Evolutionary conservation across 352 stramenopile genomes (phyloP), one percentile per base, ranked within the genome.

Genomic region (Phytophthora ramorum): DNA sequence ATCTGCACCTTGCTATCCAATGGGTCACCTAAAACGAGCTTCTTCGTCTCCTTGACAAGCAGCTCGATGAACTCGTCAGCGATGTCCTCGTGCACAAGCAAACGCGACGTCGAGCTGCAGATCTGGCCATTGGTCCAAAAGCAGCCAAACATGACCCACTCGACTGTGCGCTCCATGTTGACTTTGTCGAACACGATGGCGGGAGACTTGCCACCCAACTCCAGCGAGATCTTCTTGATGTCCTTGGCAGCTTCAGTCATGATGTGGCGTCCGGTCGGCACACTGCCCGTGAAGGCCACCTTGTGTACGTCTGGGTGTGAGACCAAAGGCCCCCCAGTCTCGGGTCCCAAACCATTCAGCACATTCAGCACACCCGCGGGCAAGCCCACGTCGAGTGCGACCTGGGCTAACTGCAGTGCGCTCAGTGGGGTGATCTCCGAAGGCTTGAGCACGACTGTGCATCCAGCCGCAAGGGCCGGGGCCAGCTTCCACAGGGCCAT

Each of bases 401-500:
- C 71, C 7, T 83, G 69, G 0, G 71, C 90, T 16, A 98, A 62
- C 34, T 90, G 76, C 30, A 97, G 64, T 16, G 85, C 85, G 7
- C 73, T 87, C n/a, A 98, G 59, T 52, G 97, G 97, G 14, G 97
- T 99, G 19, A 98, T 63, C 58, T 98, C 97, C 12, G 92, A 67
- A 0, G 66, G 66, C 19, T 75, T 75, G 13, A 75, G 61, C 38
- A 75, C 66, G 8, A 71, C 66, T 82, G 96, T 98, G 78, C 96
- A 99, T 13, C 97, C 97, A 1, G 92, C 92, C 10, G 92, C 87
- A 22, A 99, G 74, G 4, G 95, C 95, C 6, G 91, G 90, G 6
- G 91, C 90, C 16, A 96, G 66, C 67, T 92, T 92, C 81, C 83
- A 90, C 14, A 88, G 57, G 16, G 79, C 78, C 83, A 92, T 90